These are phyloP conservation scores for Jackrogersella minutella DNA, from an alignment of 495 filamentous ascomycete species.

Conservation along the genomic window DNA sequence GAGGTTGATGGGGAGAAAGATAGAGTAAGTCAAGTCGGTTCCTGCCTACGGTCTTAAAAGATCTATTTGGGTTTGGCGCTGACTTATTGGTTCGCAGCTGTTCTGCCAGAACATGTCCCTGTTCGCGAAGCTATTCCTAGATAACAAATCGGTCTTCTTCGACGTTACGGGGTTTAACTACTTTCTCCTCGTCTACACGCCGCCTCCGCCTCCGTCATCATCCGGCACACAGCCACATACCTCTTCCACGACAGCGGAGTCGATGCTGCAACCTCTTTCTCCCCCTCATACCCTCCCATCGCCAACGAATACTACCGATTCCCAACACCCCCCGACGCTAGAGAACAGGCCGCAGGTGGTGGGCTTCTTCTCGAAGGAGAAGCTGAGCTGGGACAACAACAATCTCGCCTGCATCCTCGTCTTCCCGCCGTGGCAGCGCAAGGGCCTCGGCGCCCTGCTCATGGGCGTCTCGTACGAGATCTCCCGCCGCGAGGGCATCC, in stretches of 20 bases:
- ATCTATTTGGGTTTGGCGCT: constrained; percentile 17
- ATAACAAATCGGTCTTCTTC: constrained; percentile 98
- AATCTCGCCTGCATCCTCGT: constrained; percentile 97
- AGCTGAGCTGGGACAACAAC: constrained; percentile 98
- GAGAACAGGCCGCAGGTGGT: constrained; percentile 65
- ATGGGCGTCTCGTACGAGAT: constrained; percentile 96
- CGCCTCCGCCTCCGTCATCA: constrained; percentile 52
- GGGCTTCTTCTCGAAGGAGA: constrained; percentile 98
- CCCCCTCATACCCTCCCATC: background rate
- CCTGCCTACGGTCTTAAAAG: background rate
- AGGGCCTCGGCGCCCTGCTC: constrained; percentile 84
- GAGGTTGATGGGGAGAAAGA: constrained; percentile 90
- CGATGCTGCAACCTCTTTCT: background rate
- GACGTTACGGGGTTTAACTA: constrained; percentile 95
- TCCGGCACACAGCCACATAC: constrained; percentile 23
- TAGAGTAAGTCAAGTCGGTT: constrained; percentile 59
- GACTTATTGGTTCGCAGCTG: constrained; percentile 59
- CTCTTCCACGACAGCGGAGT: background rate
- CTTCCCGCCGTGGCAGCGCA: constrained; percentile 94
- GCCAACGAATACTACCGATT: background rate
- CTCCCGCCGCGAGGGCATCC: constrained; percentile 79
- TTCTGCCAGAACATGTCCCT: constrained; percentile 96
- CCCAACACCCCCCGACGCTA: background rate
- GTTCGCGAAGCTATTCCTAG: constrained; percentile 97
- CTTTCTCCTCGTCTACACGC: constrained; percentile 80